Conservation (phyloP, 1,139 yeast species). For the Geotrichum phurueaensis region DNA sequence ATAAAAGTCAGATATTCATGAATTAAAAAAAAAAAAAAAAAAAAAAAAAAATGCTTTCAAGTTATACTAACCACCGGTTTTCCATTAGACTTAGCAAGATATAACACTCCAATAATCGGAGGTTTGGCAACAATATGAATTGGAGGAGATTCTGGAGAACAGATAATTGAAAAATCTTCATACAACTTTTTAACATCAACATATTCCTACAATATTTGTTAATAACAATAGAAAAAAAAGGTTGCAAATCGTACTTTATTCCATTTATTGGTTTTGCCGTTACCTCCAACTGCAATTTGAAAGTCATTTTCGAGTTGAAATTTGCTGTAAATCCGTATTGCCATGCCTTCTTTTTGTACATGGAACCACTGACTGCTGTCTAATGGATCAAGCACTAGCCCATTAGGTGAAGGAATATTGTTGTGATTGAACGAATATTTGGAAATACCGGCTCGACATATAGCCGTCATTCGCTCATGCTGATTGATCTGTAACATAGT, state of each 20-base stretch:
- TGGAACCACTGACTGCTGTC: neutral
- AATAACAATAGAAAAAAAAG: slow-evolving; percentile 1
- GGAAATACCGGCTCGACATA: neutral
- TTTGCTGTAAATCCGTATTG: neutral
- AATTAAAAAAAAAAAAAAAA: neutral
- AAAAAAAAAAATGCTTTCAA: neutral
- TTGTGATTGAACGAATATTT: slow-evolving; percentile 5
- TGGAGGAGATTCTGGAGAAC: slow-evolving; percentile 9
- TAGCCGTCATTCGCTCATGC: neutral
- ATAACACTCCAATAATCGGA: slow-evolving; percentile 19
- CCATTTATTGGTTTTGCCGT: neutral
- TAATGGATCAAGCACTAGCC: neutral
- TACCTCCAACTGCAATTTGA: neutral
- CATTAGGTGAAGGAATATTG: slow-evolving; percentile 2
- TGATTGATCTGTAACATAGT: neutral
- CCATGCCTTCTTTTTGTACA: neutral
- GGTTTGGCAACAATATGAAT: slow-evolving; percentile 16
- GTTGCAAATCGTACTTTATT: slow-evolving; percentile 9
- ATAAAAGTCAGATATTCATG: neutral
- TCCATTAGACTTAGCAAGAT: slow-evolving; percentile 13
- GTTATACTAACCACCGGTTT: slow-evolving; percentile 10
- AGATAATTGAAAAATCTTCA: slow-evolving; percentile 8
- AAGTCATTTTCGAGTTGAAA: slow-evolving; percentile 1
- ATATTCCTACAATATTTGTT: slow-evolving; percentile 7
- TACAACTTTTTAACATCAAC: slow-evolving; percentile 6